Evolutionary conservation across 345 rosid species (phyloP).

Genomic region (Excoecaria cochinchinensis): DNA sequence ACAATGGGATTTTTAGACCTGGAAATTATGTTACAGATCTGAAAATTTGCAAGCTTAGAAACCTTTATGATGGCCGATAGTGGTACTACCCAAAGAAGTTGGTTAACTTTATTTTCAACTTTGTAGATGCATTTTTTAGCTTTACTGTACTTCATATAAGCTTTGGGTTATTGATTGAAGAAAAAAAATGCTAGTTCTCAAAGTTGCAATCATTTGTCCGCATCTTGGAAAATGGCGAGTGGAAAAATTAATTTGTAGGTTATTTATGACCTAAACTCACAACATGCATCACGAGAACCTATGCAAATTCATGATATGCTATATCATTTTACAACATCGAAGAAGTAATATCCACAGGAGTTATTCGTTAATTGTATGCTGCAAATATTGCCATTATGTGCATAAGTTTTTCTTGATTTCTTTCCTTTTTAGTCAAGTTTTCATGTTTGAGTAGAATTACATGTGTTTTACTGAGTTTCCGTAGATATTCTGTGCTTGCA

Average conservation of each 20-base stretch:
- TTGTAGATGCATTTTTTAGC: background rate
- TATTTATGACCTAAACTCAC: background rate
- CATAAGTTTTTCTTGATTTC: background rate
- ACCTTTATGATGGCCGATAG: background rate
- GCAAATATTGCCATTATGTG: background rate
- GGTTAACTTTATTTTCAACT: background rate
- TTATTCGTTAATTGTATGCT: background rate
- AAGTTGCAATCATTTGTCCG: background rate
- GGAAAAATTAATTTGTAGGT: background rate
- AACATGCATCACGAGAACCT: background rate
- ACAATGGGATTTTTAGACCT: background rate
- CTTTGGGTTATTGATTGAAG: background rate
- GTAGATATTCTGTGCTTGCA: conserved; percentile 1
- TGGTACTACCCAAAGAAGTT: background rate
- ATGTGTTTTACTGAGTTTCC: background rate
- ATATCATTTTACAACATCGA: background rate
- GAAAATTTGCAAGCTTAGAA: background rate
- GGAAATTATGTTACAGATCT: background rate
- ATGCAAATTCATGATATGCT: background rate
- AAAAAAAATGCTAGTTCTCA: background rate
- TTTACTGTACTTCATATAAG: background rate
- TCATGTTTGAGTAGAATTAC: background rate
- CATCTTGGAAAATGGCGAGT: background rate
- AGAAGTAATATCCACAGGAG: background rate
- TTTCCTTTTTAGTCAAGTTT: background rate